These are phyloP conservation scores for Mitragyna speciosa DNA, from an alignment of 257 asterid species.

Conservation along the genomic window DNA sequence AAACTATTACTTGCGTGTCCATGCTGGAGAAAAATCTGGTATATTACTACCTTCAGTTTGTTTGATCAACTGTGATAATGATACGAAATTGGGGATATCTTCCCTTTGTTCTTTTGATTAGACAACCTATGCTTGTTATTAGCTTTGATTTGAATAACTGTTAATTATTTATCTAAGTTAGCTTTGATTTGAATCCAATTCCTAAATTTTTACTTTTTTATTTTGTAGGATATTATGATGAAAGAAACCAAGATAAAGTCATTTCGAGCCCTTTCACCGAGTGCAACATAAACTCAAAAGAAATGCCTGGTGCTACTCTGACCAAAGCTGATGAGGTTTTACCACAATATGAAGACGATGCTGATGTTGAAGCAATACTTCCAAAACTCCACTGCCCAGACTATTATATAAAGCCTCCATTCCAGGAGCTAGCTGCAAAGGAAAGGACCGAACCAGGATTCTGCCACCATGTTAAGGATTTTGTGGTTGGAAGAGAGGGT, in stretches of 20 bases:
- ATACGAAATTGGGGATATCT: background rate
- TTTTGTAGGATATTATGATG: constrained; percentile 11
- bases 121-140: background rate
- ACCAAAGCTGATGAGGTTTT: constrained; percentile 4
- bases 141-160: background rate
- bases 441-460: constrained; percentile 74
- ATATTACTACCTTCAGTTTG: background rate
- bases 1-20: background rate
- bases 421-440: constrained; percentile 44
- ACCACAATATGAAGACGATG: background rate
- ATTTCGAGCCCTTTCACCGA: constrained; percentile 4
- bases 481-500: constrained; percentile 68
- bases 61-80: background rate
- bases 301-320: background rate
- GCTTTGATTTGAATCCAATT: background rate
- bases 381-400: constrained; percentile 29
- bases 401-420: constrained; percentile 29
- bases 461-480: constrained; percentile 68
- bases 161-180: background rate
- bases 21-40: background rate
- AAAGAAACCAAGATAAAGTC: background rate
- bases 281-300: background rate
- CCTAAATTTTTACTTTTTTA: background rate
- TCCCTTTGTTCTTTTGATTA: background rate
- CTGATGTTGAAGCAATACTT: constrained; percentile 20